Percentiles rank a stretch among this genome's conserved stretches.
These are phyloP conservation scores for Oidiodendron maius DNA, from an alignment of 495 filamentous ascomycete genomes.

Conservation along the genomic window DNA sequence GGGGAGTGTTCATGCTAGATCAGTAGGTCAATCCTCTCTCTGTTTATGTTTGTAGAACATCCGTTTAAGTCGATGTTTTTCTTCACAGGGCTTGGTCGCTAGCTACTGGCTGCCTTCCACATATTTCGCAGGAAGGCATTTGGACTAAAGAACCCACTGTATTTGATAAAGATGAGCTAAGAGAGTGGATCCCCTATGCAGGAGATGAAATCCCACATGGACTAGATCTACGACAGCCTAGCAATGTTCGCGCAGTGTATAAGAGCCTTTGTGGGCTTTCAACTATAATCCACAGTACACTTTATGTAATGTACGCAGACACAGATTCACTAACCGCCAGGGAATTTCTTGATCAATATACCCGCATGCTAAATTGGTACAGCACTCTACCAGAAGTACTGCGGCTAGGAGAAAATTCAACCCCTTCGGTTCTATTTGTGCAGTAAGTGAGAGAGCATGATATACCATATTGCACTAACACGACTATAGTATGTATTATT, in stretches of 20 bases:
- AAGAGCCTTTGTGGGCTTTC: background rate
- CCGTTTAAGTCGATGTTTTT: background rate
- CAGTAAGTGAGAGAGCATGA: too few relatives aligned
- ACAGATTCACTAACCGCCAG: background rate
- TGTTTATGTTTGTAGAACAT: background rate
- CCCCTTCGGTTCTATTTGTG: background rate
- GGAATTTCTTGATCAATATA: background rate
- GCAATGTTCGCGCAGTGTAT: background rate
- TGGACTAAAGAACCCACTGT: background rate
- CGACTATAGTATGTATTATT: background rate
- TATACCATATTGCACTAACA: background rate
- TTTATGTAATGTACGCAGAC: background rate
- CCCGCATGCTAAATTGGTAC: background rate
- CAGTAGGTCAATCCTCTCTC: conserved; percentile 40
- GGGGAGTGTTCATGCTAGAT: conserved; percentile 61
- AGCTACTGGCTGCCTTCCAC: background rate
- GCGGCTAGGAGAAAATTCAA: background rate
- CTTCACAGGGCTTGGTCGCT: background rate
- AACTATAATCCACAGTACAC: background rate
- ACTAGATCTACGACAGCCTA: background rate
- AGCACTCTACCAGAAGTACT: background rate
- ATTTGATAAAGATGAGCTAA: background rate
- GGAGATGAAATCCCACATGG: background rate
- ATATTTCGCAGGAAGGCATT: background rate
- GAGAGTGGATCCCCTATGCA: background rate